Evolutionary conservation across 805 yeast genomes (phyloP).

Genomic region (Saturnispora halmiae): DNA sequence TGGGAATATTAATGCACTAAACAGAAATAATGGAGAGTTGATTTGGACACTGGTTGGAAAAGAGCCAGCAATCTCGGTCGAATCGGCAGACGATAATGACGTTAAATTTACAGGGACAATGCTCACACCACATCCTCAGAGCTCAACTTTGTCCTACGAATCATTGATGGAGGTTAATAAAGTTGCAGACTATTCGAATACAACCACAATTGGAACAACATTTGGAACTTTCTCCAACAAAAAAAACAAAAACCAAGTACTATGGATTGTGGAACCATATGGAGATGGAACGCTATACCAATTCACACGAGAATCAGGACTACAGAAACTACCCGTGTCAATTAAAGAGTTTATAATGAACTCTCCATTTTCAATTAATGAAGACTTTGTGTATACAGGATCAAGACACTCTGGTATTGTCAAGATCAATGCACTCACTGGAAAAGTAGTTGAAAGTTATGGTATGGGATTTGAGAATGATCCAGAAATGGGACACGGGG

Average conservation of each 20-base stretch:
- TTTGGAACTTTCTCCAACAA: neutral
- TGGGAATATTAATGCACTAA: constrained; percentile 76
- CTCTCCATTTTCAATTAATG: constrained; percentile 78
- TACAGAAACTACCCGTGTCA: constrained; percentile 73
- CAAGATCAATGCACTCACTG: constrained; percentile 63
- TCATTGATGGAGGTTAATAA: neutral
- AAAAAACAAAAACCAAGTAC: constrained; percentile 25
- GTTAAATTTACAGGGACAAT: neutral
- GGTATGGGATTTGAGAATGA: constrained; percentile 27
- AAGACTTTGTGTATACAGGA: constrained; percentile 85
- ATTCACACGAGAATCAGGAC: constrained; percentile 65
- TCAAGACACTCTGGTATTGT: constrained; percentile 65
- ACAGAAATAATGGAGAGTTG: constrained; percentile 62
- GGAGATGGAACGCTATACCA: constrained; percentile 78
- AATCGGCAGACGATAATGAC: constrained; percentile 17
- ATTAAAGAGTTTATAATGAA: constrained; percentile 68
- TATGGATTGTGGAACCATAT: constrained; percentile 88
- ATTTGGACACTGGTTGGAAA: constrained; percentile 69
- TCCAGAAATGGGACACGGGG: constrained; percentile 3
- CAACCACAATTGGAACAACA: neutral
- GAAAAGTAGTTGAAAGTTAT: constrained; percentile 60
- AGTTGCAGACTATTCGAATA: neutral
- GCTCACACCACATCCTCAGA: constrained; percentile 8
- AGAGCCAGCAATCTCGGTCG: constrained; percentile 45
- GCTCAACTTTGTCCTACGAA: neutral